A percentile compares a stretch with the other conserved stretches of the same genome.
phyloP scores from a whole-genome alignment of 2,329 filamentous ascomycete species.

The Colletotrichum plurivorum region DNA sequence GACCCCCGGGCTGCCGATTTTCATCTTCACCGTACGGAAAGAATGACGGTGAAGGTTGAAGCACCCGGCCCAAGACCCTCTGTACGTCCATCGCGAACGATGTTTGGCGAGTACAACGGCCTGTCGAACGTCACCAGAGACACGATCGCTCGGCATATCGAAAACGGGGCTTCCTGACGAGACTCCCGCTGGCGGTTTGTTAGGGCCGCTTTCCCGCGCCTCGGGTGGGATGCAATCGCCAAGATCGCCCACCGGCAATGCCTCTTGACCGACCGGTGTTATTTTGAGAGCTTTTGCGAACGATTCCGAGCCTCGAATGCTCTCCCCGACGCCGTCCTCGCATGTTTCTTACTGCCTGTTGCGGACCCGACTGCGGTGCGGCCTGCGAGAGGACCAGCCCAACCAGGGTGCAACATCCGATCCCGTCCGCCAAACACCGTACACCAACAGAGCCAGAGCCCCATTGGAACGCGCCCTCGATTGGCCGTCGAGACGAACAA shows the following conservation, averaged over 20 bases:
- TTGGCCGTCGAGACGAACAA: constrained; percentile 12
- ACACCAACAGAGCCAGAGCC: constrained; percentile 13
- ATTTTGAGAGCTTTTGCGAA: constrained; percentile 37
- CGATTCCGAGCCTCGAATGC: constrained; percentile 6
- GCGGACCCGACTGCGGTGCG: background rate
- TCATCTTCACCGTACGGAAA: background rate
- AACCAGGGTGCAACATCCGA: constrained; percentile 15
- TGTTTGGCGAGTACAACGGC: constrained; percentile 8
- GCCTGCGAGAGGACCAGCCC: background rate
- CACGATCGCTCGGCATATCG: background rate
- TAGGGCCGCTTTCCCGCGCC: background rate
- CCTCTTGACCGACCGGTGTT: background rate
- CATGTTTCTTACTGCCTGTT: background rate
- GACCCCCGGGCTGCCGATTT: background rate
- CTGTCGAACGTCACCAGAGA: constrained; percentile 1
- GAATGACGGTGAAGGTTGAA: constrained; percentile 12
- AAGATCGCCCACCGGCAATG: constrained; percentile 1
- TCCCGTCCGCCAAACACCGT: constrained; percentile 4
- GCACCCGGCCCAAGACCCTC: background rate
- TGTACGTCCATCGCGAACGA: background rate
- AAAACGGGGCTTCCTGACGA: background rate
- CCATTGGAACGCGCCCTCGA: constrained; percentile 14
- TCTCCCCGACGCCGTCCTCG: background rate
- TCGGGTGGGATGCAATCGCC: constrained; percentile 1
- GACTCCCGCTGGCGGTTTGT: background rate